Base-by-base conservation (phyloP, 2,329 filamentous ascomycete species). In the Cordyceps javanica region DNA sequence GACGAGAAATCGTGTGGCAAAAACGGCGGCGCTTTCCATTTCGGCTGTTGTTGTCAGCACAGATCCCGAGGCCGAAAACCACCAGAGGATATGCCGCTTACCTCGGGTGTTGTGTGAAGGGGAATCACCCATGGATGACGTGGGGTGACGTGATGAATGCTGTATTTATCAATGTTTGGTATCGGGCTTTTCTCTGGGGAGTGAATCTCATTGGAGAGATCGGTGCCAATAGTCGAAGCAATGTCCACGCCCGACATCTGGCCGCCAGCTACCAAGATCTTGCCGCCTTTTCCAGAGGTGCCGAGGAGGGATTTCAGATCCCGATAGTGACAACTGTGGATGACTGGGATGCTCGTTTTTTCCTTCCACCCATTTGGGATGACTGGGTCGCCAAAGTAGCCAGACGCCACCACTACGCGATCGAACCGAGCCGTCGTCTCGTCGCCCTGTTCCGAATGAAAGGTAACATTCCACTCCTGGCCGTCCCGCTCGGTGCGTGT, bases 211-310 rank as follows among this genome's bases (percentile, higher is more conserved):
- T 84, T 84, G 0, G 89, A 92, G 1, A 93, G 70, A 61, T 91
- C 84, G 5, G 83, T 77, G 11, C 88, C 89, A 51, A 92, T 82
- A 2, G 86, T 85, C 10, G 83, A 86, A 0, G 89, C 87, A 50
- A 87, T 87, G 73, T 95, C 90, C 5, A 89, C 82, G 0, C 89
- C 90, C 2, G 89, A 93, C 80, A 94, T 91, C 64, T 91, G 89
- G 0, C 89, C 90, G 0, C 90, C 90, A 1, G 91, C 82, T 0
- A 95, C 77, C 1, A 91, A 76, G 16, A 94, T 83, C 65, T 86
- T 89, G 19, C 82, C 81, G 1, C 76, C 76, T 0, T 66, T 64
- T 5, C 61, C 57, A 0, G 70, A 64, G 11, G 70, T 66, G 0
- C 70, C 72, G 1, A 87, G 64, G 3, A 87, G 68, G 9, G 68